These are phyloP conservation scores for Hyaloscypha hepaticicola DNA, from an alignment of 495 filamentous ascomycete genomes.

Conservation along the genomic window DNA sequence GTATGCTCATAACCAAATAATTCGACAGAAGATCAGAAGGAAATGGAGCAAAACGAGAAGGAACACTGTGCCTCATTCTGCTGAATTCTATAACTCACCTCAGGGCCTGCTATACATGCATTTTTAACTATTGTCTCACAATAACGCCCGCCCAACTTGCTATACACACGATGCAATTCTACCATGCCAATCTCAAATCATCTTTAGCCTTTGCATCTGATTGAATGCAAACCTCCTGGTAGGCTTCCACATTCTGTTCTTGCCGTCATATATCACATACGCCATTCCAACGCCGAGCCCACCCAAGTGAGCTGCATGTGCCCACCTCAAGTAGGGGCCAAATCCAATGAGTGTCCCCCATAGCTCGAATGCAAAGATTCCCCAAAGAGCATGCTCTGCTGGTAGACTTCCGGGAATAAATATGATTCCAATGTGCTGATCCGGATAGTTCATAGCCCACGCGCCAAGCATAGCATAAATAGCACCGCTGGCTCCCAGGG, in stretches of 20 bases:
- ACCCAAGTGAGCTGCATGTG: neutral
- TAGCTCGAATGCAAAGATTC: neutral
- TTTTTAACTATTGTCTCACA: too few species aligned
- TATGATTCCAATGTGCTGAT: neutral
- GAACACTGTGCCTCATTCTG: too few species aligned
- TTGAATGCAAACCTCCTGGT: neutral
- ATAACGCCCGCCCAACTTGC: too few species aligned
- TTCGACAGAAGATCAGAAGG: too few species aligned
- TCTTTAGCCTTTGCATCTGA: neutral
- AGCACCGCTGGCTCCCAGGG: neutral
- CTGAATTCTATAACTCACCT: too few species aligned
- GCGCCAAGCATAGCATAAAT: neutral
- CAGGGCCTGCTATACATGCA: too few species aligned
- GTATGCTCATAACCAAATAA: too few species aligned
- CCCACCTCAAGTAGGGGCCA: neutral
- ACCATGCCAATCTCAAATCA: neutral
- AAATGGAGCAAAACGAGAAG: too few species aligned
- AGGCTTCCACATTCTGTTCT: neutral
- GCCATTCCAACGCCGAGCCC: neutral
- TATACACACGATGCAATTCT: neutral
- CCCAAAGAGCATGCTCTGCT: neutral
- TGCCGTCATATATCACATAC: neutral
- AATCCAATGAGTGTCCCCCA: neutral
- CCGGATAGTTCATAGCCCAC: neutral
- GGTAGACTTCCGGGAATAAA: neutral